A percentile compares a stretch with the other conserved stretches of the same genome.
Evolutionary conservation across 202 grass and related monocot genomes (phyloP).

Genomic region (Schoenoplectus tabernaemontani): DNA sequence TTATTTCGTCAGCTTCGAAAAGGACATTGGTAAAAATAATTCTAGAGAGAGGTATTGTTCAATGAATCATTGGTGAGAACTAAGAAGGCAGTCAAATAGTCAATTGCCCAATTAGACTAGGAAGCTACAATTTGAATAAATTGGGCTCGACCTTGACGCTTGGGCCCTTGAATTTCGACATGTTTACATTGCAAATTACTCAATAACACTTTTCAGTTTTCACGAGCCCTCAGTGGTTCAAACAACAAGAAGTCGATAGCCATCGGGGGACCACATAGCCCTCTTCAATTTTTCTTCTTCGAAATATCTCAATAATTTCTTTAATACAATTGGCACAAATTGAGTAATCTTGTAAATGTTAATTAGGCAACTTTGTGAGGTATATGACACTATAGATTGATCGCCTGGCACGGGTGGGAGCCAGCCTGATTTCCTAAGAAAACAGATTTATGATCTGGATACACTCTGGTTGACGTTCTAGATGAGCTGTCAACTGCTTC

Average conservation of each 20-base stretch:
- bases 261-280: not conserved
- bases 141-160: slow-evolving; percentile 6
- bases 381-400: not conserved
- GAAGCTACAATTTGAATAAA: not conserved
- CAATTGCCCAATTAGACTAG: slow-evolving; percentile 1
- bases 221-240: not conserved
- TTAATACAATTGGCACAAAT: not conserved
- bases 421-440: not conserved
- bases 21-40: not conserved
- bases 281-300: not conserved
- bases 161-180: slow-evolving; percentile 15
- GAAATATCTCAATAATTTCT: not conserved
- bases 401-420: not conserved
- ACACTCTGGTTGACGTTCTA: slow-evolving; percentile 10
- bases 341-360: not conserved
- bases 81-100: not conserved
- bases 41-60: slow-evolving; percentile 17
- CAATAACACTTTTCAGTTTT: too few species aligned
- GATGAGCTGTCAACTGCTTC: slow-evolving; percentile 6
- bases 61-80: not conserved
- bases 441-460: not conserved
- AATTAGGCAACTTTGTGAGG: not conserved
- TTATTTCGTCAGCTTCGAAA: not conserved
- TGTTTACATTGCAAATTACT: slow-evolving; percentile 7
- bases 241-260: not conserved